phyloP scores from a whole-genome alignment of 345 rosid species.

The Salix purpurea region DNA sequence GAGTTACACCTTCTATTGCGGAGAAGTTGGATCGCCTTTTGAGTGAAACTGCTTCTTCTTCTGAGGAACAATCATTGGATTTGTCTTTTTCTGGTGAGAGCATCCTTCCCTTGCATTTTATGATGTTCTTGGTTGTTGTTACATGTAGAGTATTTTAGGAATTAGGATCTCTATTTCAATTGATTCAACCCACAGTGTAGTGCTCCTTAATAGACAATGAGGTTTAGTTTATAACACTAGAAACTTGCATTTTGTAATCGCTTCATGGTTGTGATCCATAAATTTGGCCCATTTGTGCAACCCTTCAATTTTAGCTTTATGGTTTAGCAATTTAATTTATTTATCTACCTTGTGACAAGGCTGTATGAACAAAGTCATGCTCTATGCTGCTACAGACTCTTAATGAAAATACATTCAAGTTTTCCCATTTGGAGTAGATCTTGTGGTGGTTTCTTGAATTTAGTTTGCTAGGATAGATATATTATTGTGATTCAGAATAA shows the following conservation, averaged over 20 bases:
- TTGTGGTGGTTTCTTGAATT: neutral
- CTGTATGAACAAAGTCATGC: neutral
- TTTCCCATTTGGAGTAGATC: neutral
- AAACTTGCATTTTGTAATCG: neutral
- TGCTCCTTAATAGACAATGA: neutral
- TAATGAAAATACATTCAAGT: neutral
- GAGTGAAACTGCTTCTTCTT: conserved; percentile 57
- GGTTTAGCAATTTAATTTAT: neutral
- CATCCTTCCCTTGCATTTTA: neutral
- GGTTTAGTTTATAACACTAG: neutral
- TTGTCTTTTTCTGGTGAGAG: conserved; percentile 69
- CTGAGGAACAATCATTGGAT: conserved; percentile 77
- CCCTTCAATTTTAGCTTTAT: neutral
- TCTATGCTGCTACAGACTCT: neutral
- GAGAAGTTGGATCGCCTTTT: conserved; percentile 72
- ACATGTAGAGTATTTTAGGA: neutral
- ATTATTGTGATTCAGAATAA: neutral
- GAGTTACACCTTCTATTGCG: conserved; percentile 88
- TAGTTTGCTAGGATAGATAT: neutral
- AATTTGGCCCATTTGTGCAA: neutral
- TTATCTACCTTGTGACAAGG: neutral
- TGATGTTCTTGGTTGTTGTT: neutral
- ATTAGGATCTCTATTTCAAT: neutral
- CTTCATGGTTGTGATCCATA: neutral
- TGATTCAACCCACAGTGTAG: neutral